These are phyloP conservation scores for Arabidopsis suecica DNA, from an alignment of 345 rosid species.

Conservation along the genomic window DNA sequence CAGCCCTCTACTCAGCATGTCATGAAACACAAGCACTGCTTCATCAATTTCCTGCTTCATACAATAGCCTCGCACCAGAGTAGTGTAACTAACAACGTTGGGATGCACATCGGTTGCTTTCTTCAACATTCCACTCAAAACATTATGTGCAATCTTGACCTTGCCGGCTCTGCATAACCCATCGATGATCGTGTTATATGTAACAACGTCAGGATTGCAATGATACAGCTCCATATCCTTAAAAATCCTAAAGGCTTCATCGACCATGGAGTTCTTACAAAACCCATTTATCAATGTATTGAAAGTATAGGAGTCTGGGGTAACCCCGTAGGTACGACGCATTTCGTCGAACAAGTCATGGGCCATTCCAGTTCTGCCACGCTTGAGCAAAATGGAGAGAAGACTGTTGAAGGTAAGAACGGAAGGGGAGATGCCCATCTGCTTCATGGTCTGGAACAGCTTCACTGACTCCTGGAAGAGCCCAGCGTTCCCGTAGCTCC, in stretches of 20 bases:
- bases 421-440: conserved; percentile 70
- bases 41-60: conserved; percentile 69
- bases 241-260: conserved; percentile 65
- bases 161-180: conserved; percentile 87
- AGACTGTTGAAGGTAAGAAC: conserved; percentile 71
- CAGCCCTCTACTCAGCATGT: conserved; percentile 59
- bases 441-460: conserved; percentile 70
- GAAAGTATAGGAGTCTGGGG: conserved; percentile 71
- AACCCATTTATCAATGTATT: conserved; percentile 77
- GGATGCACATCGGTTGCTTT: conserved; percentile 59
- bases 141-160: conserved; percentile 69
- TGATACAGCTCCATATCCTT: conserved; percentile 61
- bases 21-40: conserved; percentile 62
- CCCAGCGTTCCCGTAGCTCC: conserved; percentile 72
- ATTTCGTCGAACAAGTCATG: conserved; percentile 73
- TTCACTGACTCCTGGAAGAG: conserved; percentile 71
- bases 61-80: conserved; percentile 82
- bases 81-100: conserved; percentile 72
- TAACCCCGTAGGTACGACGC: conserved; percentile 75
- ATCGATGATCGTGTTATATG: conserved; percentile 82
- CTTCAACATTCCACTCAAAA: conserved; percentile 69
- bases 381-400: conserved; percentile 61
- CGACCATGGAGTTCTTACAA: conserved; percentile 75
- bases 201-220: conserved; percentile 69
- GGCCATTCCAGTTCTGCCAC: conserved; percentile 78